Percentiles rank a stretch among this genome's conserved stretches.
Evolutionary conservation across 108 stramenopile species (phyloP).

Genomic region (Fistulifera pelliculosa): DNA sequence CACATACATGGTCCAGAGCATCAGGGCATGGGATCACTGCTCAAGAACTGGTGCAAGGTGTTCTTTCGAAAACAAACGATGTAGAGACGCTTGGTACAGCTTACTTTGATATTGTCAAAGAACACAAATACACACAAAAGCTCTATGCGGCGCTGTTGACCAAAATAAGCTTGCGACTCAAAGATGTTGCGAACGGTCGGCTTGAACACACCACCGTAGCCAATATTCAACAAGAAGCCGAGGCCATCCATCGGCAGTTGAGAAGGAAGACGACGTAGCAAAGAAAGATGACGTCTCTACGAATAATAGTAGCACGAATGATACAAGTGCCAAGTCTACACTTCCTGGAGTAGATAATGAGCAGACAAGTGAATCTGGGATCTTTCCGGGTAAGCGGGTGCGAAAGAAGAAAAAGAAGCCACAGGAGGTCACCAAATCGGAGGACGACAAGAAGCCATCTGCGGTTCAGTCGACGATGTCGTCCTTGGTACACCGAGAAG

Average conservation of each 20-base stretch:
- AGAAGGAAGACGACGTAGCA: conserved; percentile 4
- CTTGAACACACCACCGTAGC: not conserved
- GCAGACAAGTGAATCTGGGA: not conserved
- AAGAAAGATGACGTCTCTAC: conserved; percentile 9
- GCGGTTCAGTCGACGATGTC: conserved; percentile 5
- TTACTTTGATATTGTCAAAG: conserved; percentile 38
- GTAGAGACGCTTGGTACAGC: conserved; percentile 51
- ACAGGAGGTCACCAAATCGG: not conserved
- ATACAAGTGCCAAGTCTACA: too few species aligned
- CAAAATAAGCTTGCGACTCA: conserved; percentile 24
- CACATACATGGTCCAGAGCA: conserved; percentile 36
- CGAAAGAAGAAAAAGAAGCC: conserved; percentile 54
- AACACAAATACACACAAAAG: conserved; percentile 25
- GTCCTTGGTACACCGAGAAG: conserved; percentile 13
- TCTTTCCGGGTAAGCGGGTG: conserved; percentile 18
- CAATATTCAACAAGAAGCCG: conserved; percentile 1
- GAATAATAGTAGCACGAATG: too few species aligned
- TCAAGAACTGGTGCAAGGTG: conserved; percentile 38
- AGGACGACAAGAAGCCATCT: not conserved
- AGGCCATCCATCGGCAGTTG: conserved; percentile 12
- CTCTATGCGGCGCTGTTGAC: conserved; percentile 33
- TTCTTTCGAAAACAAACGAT: conserved; percentile 30
- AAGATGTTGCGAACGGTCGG: conserved; percentile 23
- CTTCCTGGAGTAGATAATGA: not conserved
- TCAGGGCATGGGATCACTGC: conserved; percentile 45